A percentile compares a stretch with the other conserved stretches of the same genome.
Evolutionary conservation across 1,284 basidiomycete species (phyloP).

Genomic region (Cystobasidiaceae sp.): DNA sequence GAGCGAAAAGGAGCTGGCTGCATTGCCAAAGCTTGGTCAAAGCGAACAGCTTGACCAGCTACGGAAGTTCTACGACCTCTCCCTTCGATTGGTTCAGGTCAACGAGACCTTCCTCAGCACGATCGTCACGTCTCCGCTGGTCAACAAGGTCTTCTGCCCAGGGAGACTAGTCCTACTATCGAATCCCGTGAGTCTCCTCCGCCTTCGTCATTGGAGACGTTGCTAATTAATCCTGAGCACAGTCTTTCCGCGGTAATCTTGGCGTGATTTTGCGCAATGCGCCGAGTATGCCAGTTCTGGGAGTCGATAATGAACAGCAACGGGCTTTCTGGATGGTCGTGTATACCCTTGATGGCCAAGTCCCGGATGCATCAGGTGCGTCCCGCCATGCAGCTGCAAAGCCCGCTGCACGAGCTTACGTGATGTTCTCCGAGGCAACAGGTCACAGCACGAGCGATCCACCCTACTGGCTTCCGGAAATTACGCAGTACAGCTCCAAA

Average conservation of each 20-base stretch:
- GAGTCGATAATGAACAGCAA: constrained; percentile 53
- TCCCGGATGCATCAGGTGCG: too few relatives aligned
- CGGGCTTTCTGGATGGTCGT: constrained; percentile 69
- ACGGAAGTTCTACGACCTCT: constrained; percentile 70
- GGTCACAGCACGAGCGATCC: too few relatives aligned
- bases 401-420: too few relatives aligned
- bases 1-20: constrained; percentile 68
- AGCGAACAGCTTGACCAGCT: constrained; percentile 55
- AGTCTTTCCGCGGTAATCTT: constrained; percentile 74
- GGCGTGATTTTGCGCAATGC: constrained; percentile 73
- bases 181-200: constrained; percentile 60
- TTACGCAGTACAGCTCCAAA: too few relatives aligned
- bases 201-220: not conserved
- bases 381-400: too few relatives aligned
- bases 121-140: constrained; percentile 61
- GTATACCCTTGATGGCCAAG: too few relatives aligned
- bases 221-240: constrained; percentile 9
- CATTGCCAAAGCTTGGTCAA: constrained; percentile 62
- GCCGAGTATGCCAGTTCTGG: constrained; percentile 49
- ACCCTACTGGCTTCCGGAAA: too few relatives aligned
- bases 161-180: constrained; percentile 80
- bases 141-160: constrained; percentile 61
- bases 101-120: constrained; percentile 65
- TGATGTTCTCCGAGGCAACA: too few relatives aligned
- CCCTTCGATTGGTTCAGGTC: constrained; percentile 59